phyloP scores from a whole-genome alignment of 2,329 filamentous ascomycete species.

The Verticillium isaacii region DNA sequence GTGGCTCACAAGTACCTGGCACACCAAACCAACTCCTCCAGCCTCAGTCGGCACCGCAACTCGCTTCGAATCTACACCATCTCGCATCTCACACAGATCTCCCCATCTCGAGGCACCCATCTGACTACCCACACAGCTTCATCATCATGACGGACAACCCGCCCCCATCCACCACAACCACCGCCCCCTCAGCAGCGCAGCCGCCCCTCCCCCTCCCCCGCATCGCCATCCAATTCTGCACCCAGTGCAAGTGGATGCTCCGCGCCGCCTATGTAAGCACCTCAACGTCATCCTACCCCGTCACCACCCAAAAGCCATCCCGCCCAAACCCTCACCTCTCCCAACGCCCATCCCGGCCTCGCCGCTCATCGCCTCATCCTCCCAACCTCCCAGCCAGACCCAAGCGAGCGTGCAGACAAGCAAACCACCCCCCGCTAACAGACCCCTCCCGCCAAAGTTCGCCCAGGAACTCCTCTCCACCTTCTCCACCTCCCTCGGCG shows the following conservation, averaged over 20 bases:
- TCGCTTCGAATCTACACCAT: not conserved
- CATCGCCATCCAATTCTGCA: slow-evolving; percentile 87
- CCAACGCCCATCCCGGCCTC: too few species aligned
- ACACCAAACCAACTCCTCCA: not conserved
- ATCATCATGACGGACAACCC: not conserved
- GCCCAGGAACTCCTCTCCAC: slow-evolving; percentile 94
- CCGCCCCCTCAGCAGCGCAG: not conserved
- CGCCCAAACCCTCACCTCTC: too few species aligned
- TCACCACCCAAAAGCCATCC: too few species aligned
- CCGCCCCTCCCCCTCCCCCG: slow-evolving; percentile 52
- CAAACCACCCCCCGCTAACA: not conserved
- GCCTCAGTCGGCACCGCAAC: too few species aligned
- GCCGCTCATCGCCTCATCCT: too few species aligned
- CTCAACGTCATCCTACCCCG: not conserved
- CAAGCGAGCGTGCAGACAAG: not conserved
- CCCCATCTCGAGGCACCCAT: not conserved
- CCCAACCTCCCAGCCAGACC: too few species aligned
- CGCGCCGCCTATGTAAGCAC: slow-evolving; percentile 73
- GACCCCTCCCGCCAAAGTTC: slow-evolving; percentile 60
- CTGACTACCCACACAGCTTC: too few species aligned
- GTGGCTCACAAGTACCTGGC: too few species aligned
- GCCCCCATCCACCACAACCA: not conserved
- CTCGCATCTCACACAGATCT: not conserved
- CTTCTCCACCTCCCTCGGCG: slow-evolving; percentile 77
- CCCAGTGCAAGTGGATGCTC: slow-evolving; percentile 90